phyloP scores from a whole-genome alignment of 768 basidiomycete genomes.

The Kwoniella sp. region DNA sequence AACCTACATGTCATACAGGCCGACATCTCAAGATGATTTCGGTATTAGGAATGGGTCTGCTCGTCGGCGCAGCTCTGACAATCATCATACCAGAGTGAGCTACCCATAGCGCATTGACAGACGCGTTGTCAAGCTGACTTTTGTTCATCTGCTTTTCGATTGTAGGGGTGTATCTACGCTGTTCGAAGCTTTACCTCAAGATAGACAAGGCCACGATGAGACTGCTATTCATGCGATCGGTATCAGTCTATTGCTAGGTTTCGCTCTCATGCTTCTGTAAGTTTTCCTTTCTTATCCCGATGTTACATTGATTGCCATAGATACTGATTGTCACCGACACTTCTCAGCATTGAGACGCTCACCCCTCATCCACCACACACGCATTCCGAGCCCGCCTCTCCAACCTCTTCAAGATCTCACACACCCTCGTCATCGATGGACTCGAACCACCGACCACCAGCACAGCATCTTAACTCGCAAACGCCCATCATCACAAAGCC shows the following conservation, averaged over 20 bases:
- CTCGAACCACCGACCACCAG: constrained; percentile 25
- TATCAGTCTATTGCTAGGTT: constrained; percentile 49
- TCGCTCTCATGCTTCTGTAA: constrained; percentile 56
- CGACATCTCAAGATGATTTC: constrained; percentile 61
- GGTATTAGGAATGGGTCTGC: constrained; percentile 74
- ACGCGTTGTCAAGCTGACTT: background rate
- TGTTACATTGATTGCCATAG: too few relatives aligned
- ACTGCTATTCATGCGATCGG: constrained; percentile 49
- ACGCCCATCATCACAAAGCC: constrained; percentile 45
- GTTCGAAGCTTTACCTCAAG: constrained; percentile 40
- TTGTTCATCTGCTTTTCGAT: background rate
- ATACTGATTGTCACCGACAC: too few relatives aligned
- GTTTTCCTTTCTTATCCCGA: constrained; percentile 27
- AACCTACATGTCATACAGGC: constrained; percentile 38
- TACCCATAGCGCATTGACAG: constrained; percentile 37
- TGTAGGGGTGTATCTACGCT: constrained; percentile 51
- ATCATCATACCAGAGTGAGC: constrained; percentile 91
- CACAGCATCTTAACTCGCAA: constrained; percentile 33
- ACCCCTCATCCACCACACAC: constrained; percentile 50
- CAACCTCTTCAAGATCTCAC: constrained; percentile 20
- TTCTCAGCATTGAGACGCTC: constrained; percentile 44
- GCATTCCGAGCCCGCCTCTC: constrained; percentile 34
- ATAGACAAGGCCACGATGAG: constrained; percentile 31
- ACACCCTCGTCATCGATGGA: constrained; percentile 22
- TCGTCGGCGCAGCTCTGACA: constrained; percentile 85